Evolutionary conservation across 192 early-diverging fungal genomes (phyloP).

Genomic region (Lobulomyces angularis): DNA sequence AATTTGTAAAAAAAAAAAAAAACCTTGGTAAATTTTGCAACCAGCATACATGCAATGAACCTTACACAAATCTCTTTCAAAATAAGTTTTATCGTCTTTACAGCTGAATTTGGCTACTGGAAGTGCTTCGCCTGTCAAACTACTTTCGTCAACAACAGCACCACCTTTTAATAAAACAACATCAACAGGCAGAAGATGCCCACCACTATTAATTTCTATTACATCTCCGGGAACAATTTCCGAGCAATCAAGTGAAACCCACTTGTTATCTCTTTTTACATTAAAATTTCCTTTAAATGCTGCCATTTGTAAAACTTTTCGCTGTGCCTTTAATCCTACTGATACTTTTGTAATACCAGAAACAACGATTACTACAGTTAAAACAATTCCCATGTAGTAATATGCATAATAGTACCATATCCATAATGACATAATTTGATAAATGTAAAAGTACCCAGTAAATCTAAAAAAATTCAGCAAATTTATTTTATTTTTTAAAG

Average conservation of each 20-base stretch:
- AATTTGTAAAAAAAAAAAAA: no score
- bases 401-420: conserved; percentile 30
- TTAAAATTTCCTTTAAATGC: conserved; percentile 26
- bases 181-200: conserved; percentile 49
- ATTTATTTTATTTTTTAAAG: conserved; percentile 3
- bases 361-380: conserved; percentile 22
- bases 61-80: conserved; percentile 2
- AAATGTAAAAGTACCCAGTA: conserved; percentile 27
- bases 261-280: conserved; percentile 43
- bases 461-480: conserved; percentile 8
- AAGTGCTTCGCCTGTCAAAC: conserved; percentile 63
- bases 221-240: conserved; percentile 66
- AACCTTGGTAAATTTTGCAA: not conserved
- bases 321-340: conserved; percentile 19
- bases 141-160: conserved; percentile 60
- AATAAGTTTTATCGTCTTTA: no score
- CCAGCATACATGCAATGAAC: not conserved
- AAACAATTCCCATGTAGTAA: conserved; percentile 33
- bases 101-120: conserved; percentile 66
- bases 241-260: conserved; percentile 30
- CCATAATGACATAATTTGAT: conserved; percentile 26
- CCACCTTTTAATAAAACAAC: conserved; percentile 55
- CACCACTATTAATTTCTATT: conserved; percentile 33
- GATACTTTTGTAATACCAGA: conserved; percentile 26
- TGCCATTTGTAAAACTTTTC: conserved; percentile 28